Evolutionary conservation across 192 early-diverging fungal genomes (phyloP), one percentile per base, ranked within the genome.

Genomic region (Helicostylum pulchrum): DNA sequence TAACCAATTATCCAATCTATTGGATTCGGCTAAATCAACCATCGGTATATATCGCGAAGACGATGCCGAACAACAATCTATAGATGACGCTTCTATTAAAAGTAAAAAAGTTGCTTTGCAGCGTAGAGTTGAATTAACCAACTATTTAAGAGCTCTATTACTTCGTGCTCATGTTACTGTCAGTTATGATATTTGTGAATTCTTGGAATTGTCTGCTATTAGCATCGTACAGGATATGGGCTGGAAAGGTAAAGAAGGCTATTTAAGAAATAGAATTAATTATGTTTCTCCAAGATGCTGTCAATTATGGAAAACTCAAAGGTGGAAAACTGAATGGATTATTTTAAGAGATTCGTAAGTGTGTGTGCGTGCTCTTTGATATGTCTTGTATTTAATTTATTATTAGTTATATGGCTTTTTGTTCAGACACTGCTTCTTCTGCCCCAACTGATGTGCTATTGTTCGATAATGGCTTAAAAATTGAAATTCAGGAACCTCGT

Each of bases 221-320:
- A 90, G 88, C 26, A 79, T 91, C 45, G 83, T 83, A 32, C 85
- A 86, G 56, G 87, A 89, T 60, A 86, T 89, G 74, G 85, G 89
- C 1, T 91, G 89, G 89, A 91, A 91, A 63, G 89, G 89, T 53
- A 91, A 91, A 53, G 89, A 91, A 61, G 87, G 84, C 19, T 85
- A 83, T 61, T 65, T 89, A 48, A 78, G 83, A 26, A 81, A 80
- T 15, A 82, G 82, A n/a, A 75, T 81, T 26, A 81, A 82, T 60
- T 80, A 82, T 62, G 78, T 75, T 8, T 71, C 61, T 4, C 78
- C 73, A 7, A 67, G 76, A 23, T 78, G 81, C 26, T 78, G 73
- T 48, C 68, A 72, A 7, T 54, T 68, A 20, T 50, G 47, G 7
- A 62, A 45, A 15, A 49, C 71, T 42, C n/a, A 61, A 31, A 56